Conservation (phyloP, 1,284 basidiomycete genomes). For the Peniophora sp. region DNA sequence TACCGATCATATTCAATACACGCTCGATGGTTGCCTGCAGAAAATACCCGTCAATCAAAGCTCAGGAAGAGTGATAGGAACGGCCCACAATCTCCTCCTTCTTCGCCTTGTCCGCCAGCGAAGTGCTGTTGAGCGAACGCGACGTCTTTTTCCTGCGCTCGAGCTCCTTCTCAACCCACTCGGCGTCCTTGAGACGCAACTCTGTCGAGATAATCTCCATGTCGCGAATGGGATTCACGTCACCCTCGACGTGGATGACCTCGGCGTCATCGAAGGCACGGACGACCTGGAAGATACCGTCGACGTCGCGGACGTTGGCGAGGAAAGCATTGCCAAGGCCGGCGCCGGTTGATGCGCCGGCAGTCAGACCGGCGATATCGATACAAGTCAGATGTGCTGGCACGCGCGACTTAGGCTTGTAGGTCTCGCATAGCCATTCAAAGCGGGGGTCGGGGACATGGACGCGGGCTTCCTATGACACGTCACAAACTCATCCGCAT, state of each 20-base stretch:
- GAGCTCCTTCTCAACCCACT: conserved; percentile 94
- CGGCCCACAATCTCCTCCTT: conserved; percentile 94
- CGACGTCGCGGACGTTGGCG: conserved; percentile 95
- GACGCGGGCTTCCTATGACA: conserved; percentile 74
- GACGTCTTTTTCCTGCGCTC: conserved; percentile 72
- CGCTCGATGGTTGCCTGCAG: conserved; percentile 85
- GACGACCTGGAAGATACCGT: conserved; percentile 98
- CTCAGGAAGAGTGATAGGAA: too few species aligned
- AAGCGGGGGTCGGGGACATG: conserved; percentile 96
- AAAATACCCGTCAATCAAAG: too few species aligned
- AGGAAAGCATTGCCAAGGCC: conserved; percentile 98
- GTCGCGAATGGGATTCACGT: conserved; percentile 92
- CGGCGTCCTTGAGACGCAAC: conserved; percentile 93
- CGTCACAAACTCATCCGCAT: background rate
- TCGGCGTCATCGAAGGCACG: conserved; percentile 98
- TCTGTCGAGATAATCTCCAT: conserved; percentile 98
- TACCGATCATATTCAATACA: conserved; percentile 72
- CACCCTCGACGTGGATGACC: conserved; percentile 98
- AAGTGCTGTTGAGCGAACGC: conserved; percentile 67
- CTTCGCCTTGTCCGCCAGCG: conserved; percentile 90
- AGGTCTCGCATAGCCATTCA: conserved; percentile 86
- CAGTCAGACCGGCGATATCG: conserved; percentile 97
- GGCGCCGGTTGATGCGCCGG: conserved; percentile 95
- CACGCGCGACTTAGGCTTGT: conserved; percentile 85
- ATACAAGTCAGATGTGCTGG: conserved; percentile 97